Conservation (phyloP, 345 rosid species). For the Populus pruinosa region DNA sequence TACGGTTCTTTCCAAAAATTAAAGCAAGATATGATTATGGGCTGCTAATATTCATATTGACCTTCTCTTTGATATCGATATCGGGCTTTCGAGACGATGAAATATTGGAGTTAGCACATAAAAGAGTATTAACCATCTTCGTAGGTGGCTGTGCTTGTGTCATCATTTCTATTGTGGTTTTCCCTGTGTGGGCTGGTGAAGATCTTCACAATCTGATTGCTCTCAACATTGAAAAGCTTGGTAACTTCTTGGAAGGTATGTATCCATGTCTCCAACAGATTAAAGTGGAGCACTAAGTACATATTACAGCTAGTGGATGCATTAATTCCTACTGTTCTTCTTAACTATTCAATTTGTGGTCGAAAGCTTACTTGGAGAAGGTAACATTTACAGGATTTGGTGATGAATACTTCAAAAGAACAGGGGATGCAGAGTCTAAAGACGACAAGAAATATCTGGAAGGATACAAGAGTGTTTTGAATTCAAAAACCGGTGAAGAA, state of each 20-base stretch:
- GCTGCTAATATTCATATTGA: constrained; percentile 63
- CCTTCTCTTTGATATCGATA: constrained; percentile 65
- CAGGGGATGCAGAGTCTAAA: constrained; percentile 22
- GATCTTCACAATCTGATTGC: constrained; percentile 38
- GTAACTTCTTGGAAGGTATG: constrained; percentile 34
- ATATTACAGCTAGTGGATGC: neutral
- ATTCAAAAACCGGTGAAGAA: constrained; percentile 61
- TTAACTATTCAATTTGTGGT: neutral
- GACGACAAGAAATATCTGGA: constrained; percentile 32
- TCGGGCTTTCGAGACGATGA: constrained; percentile 62
- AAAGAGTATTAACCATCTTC: constrained; percentile 57
- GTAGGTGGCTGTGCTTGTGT: constrained; percentile 52
- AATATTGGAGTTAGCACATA: constrained; percentile 46
- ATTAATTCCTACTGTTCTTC: neutral
- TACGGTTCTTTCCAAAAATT: constrained; percentile 66
- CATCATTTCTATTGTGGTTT: constrained; percentile 24
- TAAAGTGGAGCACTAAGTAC: neutral
- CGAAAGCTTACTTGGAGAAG: neutral
- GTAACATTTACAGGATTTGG: constrained; percentile 51
- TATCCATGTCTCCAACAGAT: neutral
- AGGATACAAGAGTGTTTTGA: constrained; percentile 54
- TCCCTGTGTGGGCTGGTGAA: constrained; percentile 39
- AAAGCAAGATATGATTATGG: constrained; percentile 90
- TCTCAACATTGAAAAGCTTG: constrained; percentile 31
- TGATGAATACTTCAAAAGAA: constrained; percentile 37